A percentile compares a stretch with the other conserved stretches of the same genome.
Conservation (phyloP, 2,329 filamentous ascomycete species). For the Neopestalotiopsis rosae region DNA sequence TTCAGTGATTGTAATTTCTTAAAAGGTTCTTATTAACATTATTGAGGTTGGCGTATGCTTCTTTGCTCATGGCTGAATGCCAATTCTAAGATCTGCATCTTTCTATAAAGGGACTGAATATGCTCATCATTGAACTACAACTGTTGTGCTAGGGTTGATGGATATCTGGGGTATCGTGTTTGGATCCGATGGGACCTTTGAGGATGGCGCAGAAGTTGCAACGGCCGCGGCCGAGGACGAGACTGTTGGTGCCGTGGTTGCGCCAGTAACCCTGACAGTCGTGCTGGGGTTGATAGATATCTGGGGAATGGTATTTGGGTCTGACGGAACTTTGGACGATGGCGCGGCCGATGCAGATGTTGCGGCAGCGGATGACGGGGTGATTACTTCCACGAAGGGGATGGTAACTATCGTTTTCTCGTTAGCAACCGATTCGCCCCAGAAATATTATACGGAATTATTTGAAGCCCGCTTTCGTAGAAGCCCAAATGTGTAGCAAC, state of each 20-base stretch:
- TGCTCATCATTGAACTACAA: slow-evolving; percentile 11
- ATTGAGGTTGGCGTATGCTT: background rate
- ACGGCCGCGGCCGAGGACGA: background rate
- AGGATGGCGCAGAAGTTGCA: background rate
- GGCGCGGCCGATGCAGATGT: background rate
- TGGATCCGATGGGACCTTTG: background rate
- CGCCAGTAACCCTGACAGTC: slow-evolving; percentile 6
- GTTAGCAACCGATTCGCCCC: background rate
- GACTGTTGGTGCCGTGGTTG: background rate
- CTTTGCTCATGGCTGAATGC: no score
- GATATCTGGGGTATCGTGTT: slow-evolving; percentile 19
- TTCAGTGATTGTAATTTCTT: background rate
- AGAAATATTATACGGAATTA: background rate
- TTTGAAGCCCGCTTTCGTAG: no score
- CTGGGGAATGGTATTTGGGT: slow-evolving; percentile 17
- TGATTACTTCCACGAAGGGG: slow-evolving; percentile 15
- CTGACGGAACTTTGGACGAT: background rate
- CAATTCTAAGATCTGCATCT: background rate
- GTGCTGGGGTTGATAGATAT: slow-evolving; percentile 21
- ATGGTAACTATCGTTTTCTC: background rate
- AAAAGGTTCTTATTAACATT: background rate
- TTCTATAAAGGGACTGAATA: background rate
- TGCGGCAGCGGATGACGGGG: background rate
- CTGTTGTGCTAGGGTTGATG: slow-evolving; percentile 21
- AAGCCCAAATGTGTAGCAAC: background rate